Percentiles rank a stretch among this genome's conserved stretches.
These are phyloP conservation scores for Pinus tabuliformis DNA, from an alignment of 75 land plant genomes.

Conservation along the genomic window DNA sequence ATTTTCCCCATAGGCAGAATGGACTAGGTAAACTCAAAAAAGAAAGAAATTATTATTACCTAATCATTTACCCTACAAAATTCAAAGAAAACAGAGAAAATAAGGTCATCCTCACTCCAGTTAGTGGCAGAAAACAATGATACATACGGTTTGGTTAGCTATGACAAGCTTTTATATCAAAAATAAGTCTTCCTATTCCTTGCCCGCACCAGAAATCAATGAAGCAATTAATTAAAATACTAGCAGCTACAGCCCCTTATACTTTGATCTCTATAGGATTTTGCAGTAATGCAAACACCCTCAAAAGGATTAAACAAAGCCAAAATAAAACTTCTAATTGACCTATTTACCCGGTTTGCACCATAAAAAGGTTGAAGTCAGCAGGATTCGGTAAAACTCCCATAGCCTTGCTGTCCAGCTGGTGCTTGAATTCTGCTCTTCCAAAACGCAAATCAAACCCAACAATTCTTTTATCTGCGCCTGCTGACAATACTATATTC, in stretches of 20 bases:
- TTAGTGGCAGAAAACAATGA: no score
- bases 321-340: neutral
- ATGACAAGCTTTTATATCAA: neutral
- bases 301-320: neutral
- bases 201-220: neutral
- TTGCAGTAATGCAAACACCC: neutral
- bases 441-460: conserved; percentile 60
- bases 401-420: conserved; percentile 82
- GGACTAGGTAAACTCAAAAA: neutral
- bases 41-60: neutral
- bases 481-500: conserved; percentile 66
- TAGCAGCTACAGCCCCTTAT: neutral
- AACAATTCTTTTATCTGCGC: conserved; percentile 78
- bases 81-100: no score
- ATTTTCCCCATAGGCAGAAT: neutral
- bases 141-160: neutral
- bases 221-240: neutral
- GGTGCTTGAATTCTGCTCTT: conserved; percentile 65
- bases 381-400: conserved; percentile 82
- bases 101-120: no score
- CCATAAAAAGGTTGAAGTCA: conserved; percentile 89
- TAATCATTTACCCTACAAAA: neutral
- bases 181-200: neutral
- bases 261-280: neutral
- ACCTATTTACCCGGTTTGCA: conserved; percentile 79